Base-by-base conservation (phyloP, 2,329 filamentous ascomycete species). In the Xylaria sp. region DNA sequence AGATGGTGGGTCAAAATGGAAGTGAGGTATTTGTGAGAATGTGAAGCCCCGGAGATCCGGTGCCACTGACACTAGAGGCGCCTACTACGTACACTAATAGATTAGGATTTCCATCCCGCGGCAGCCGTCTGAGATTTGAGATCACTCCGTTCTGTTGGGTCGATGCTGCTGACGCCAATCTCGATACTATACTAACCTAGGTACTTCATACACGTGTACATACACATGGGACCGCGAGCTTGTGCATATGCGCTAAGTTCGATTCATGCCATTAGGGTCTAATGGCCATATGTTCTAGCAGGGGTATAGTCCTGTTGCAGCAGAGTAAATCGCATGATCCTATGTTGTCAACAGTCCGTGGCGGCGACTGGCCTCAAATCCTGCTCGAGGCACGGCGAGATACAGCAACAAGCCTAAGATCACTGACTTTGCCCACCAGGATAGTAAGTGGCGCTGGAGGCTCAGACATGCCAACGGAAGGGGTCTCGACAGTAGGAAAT, bases 141-240 rank as follows among this genome's bases (percentile, higher is more conserved):
- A 76, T 77, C 74, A 75, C 71, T 71, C 74, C 75, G 71, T 65
- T 71, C 70, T 72, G 69, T 73, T 75, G 75, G 75, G 73, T 77
- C 75, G 75, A 77, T 77, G 65, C 62, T 67, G 72, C 72, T 75
- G 68, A 75, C 74, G 70, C 71, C 69, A 74, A 72, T 62, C 68
- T 68, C 64, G 70, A 70, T 71, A 52, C 60, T 46, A 46, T n/a
- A 43, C 41, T 43, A 43, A 18, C 15, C 41, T 64, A 64, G 62
- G 52, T 48, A 65, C 67, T 69, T 62, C 58, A 52, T 62, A 54
- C 58, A 62, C 48, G 61, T 66, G 63, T 69, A 60, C 54, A 52
- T 52, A 54, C 58, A 48, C 48, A 66, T 62, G 63, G 63, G 63
- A 69, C 67, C 54, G 60, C 55, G 63, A 62, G 62, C 60, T 69